Base-by-base conservation (phyloP, 495 filamentous ascomycete species). In the Friedmanniomyces simplex region DNA sequence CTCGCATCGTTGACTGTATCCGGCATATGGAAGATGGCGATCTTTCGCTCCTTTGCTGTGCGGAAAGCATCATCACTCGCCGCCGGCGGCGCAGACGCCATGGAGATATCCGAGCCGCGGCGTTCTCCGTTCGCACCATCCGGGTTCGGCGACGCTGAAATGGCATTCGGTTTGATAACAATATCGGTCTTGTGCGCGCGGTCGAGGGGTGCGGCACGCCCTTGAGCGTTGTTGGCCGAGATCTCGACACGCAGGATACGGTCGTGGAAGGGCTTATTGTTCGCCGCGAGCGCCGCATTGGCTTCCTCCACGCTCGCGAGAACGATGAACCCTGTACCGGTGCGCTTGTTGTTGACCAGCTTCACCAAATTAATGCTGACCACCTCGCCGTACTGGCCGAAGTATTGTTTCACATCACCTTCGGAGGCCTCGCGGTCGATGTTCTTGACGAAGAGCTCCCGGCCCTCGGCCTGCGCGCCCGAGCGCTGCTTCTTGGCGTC, bases 401-500 rank as follows among this genome's bases (percentile, higher is more conserved):
- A 95, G 2, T 86, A 63, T 1, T 81, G 77, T 50, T 75, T 72
- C 37, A 96, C 62, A 30, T 95, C 87, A 1, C 79, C 68, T 61
- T 90, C 87, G 0, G 67, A 78, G 13, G 80, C 77, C 20, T 74
- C 77, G 60, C 77, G 82, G 62, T 89, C 79, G 13, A 96, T 66
- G 57, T 91, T 88, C 36, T 76, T 76, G 54, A 95, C 77, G 63
- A 87, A 89, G n/a, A 98, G 60, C 68, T 97, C 91, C 22, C 93
- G 82, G 12, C 84, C 88, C 69, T 96, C 91, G 20, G 84, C 72
- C 52, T 88, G 78, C 25, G 93, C 82, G n/a, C 89, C 89, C 34
- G 82, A 76, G n/a, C 93, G 84, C 20, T 80, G 76, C 67, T 91
- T 83, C 72, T 87, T 91, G 21, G 79, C 76, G 1, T 71, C 72